These are phyloP conservation scores for Acidomyces sp. DNA, from an alignment of 495 filamentous ascomycete genomes.

Conservation along the genomic window DNA sequence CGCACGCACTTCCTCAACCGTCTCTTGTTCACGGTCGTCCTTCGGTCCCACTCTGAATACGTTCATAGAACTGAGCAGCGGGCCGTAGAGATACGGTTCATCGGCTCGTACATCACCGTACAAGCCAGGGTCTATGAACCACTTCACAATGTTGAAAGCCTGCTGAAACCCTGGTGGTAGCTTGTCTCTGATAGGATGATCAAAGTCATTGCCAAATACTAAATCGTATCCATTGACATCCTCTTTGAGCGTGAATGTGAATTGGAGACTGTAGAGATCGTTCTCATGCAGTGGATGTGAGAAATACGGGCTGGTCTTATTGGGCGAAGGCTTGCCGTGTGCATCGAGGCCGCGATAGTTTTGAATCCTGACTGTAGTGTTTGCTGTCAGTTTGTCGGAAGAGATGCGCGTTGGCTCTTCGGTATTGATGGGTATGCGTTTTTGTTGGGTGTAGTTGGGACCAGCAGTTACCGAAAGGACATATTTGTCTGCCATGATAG, in stretches of 20 bases:
- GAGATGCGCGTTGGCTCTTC: conserved; percentile 43
- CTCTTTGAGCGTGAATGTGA: conserved; percentile 56
- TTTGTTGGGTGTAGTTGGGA: conserved; percentile 52
- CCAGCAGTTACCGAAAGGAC: conserved; percentile 63
- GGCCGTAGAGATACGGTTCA: conserved; percentile 69
- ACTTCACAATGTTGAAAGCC: conserved; percentile 69
- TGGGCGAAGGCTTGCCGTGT: conserved; percentile 20
- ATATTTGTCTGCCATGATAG: conserved; percentile 41
- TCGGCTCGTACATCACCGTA: conserved; percentile 83
- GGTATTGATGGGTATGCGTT: conserved; percentile 60
- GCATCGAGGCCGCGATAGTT: conserved; percentile 37
- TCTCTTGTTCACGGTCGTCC: conserved; percentile 12
- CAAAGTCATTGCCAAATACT: conserved; percentile 88
- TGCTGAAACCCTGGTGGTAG: conserved; percentile 73
- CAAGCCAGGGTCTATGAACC: conserved; percentile 74
- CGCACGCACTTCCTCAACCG: conserved; percentile 8
- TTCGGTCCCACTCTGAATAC: conserved; percentile 49
- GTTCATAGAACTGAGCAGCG: conserved; percentile 60
- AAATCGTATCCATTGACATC: conserved; percentile 57
- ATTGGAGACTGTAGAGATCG: conserved; percentile 72
- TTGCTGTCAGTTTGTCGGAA: conserved; percentile 42
- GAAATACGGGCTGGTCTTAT: conserved; percentile 58
- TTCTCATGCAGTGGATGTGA: conserved; percentile 47
- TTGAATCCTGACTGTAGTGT: conserved; percentile 58
- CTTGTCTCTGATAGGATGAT: conserved; percentile 70